phyloP scores from a whole-genome alignment of 2,329 filamentous ascomycete species.

The Claviceps digitariae region DNA sequence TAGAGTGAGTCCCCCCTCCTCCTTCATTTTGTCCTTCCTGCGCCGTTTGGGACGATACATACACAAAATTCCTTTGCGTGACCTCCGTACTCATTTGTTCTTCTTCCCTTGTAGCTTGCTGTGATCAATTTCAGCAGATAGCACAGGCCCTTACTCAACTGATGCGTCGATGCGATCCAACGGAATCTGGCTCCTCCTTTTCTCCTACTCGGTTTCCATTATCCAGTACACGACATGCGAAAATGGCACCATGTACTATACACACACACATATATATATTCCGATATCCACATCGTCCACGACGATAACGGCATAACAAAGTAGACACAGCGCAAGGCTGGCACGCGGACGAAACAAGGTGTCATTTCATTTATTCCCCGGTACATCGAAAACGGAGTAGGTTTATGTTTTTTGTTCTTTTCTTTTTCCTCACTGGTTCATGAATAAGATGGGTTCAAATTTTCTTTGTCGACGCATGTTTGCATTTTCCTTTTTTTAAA shows the following conservation, averaged over 20 bases:
- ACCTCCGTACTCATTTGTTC: not conserved
- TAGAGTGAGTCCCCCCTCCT: constrained; percentile 31
- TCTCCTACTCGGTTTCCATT: not conserved
- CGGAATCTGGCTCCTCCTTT: not conserved
- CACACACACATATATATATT: not conserved
- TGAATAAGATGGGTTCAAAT: not conserved
- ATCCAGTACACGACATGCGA: not conserved
- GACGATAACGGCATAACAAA: not conserved
- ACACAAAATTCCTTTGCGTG: not conserved
- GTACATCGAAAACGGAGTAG: not conserved
- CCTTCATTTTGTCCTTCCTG: not conserved
- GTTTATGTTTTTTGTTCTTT: not conserved
- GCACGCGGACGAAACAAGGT: not conserved
- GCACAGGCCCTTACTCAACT: not conserved
- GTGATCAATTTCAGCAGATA: constrained; percentile 37
- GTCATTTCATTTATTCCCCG: not conserved
- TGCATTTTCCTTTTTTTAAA: not conserved
- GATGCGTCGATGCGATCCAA: not conserved
- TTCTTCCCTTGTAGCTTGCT: constrained; percentile 23
- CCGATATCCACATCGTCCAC: not conserved
- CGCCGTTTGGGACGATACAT: not conserved
- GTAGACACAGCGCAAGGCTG: not conserved
- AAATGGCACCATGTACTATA: not conserved
- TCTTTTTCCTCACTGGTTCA: not conserved
- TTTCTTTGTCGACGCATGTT: not conserved